Percentiles rank a stretch among this genome's conserved stretches.
These are phyloP conservation scores for Cetraspora pellucida DNA, from an alignment of 192 early-diverging fungal genomes.

Conservation along the genomic window DNA sequence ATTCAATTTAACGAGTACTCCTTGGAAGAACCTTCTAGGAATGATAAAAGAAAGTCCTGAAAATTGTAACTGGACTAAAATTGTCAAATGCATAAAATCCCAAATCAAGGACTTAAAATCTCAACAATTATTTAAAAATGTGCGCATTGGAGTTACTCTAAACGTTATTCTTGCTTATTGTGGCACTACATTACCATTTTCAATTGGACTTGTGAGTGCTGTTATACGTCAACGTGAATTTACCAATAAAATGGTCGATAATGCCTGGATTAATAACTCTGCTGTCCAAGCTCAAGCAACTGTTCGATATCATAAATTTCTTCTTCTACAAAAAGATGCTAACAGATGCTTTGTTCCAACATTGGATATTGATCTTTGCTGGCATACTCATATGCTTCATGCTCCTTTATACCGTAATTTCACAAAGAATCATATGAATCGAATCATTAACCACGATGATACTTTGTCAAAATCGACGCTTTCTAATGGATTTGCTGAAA, in stretches of 20 bases:
- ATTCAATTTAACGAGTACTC: not conserved
- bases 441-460: constrained; percentile 70
- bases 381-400: constrained; percentile 71
- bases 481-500: constrained; percentile 45
- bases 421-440: constrained; percentile 45
- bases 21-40: not conserved
- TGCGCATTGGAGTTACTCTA: constrained; percentile 29
- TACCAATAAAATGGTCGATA: constrained; percentile 51
- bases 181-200: constrained; percentile 43
- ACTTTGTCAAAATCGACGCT: constrained; percentile 41
- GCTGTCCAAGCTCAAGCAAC: constrained; percentile 39
- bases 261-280: constrained; percentile 37
- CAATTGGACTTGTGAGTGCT: constrained; percentile 53
- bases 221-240: constrained; percentile 56
- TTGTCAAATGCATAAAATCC: constrained; percentile 14
- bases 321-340: constrained; percentile 46
- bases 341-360: constrained; percentile 57
- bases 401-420: constrained; percentile 57
- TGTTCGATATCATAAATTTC: constrained; percentile 50
- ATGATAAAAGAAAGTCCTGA: not conserved
- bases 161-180: constrained; percentile 42
- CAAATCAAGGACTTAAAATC: not conserved
- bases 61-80: constrained; percentile 20
- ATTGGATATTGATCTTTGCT: constrained; percentile 66
- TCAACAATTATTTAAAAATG: not conserved